Percentiles rank a stretch among this genome's conserved stretches.
phyloP scores from a whole-genome alignment of 2,329 filamentous ascomycete species.

The Aschersonia sp. region DNA sequence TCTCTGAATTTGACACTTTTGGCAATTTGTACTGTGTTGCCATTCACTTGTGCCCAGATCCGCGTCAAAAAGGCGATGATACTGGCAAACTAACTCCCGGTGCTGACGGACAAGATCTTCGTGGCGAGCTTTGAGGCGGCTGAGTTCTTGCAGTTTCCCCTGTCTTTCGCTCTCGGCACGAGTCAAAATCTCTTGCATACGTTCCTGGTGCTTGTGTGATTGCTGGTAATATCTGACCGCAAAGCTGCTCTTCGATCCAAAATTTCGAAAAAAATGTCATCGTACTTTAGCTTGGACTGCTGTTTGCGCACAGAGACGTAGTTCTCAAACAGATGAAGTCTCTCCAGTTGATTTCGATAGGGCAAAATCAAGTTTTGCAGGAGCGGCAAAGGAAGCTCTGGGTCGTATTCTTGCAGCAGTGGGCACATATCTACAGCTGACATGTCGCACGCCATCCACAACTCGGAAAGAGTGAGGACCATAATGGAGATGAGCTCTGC shows the following conservation, averaged over 20 bases:
- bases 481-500: constrained; percentile 36
- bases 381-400: constrained; percentile 23
- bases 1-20: constrained; percentile 16
- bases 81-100: constrained; percentile 1
- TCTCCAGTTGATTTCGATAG: constrained; percentile 25
- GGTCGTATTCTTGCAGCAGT: constrained; percentile 29
- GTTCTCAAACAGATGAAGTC: constrained; percentile 28
- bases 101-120: constrained; percentile 4
- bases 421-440: constrained; percentile 21
- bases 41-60: neutral
- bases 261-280: constrained; percentile 8
- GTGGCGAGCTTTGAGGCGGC: constrained; percentile 2
- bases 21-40: constrained; percentile 12
- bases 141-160: constrained; percentile 6
- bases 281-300: neutral
- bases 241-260: constrained; percentile 7
- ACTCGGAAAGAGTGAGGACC: constrained; percentile 37
- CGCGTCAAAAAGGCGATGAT: neutral
- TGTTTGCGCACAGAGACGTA: constrained; percentile 15
- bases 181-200: constrained; percentile 21
- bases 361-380: constrained; percentile 31
- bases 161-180: constrained; percentile 13
- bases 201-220: constrained; percentile 16
- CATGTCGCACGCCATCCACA: constrained; percentile 44
- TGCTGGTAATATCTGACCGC: constrained; percentile 7